Base-by-base conservation (phyloP, 768 basidiomycete species). In the Lactarius indigo region DNA sequence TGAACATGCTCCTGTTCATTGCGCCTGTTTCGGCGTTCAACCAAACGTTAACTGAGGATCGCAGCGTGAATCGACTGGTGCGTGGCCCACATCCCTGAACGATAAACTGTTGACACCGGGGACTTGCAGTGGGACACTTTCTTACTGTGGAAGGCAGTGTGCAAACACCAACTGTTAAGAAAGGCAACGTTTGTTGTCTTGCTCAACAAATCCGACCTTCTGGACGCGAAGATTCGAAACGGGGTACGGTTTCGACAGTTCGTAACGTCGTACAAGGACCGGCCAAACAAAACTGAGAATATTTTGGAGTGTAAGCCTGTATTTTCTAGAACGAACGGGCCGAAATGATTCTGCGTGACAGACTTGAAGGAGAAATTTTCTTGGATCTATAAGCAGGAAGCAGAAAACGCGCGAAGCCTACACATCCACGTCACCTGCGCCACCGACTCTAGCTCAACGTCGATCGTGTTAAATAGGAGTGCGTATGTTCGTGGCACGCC, bases 21-120 rank as follows among this genome's bases (percentile, higher is more conserved):
- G 87, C 85, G 2, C 86, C 89, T 0, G 80, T 88, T 71, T 86
- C 79, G 63, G 85, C 83, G 4, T 90, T 88, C 74, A 84, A 88
- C 72, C 84, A 87, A 74, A 78, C 80, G n/a, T 78, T 88, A 6
- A 78, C 80, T 3, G 88, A 88, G 72, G 86, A 88, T 72, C 77
- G 78, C 35, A 79, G 70, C 28, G 78, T 87, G 4, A 89, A 89
- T 70, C 82, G 87, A 59, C 76, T 90, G 74, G 87, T 87, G 68
- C 26, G 80, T 74, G 1, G 50, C n/a, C 23, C 12, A 26, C 31
- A 17, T 61, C 31, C 55, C 7, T 8, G 39, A 50, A 5, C 37
- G 41, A 68, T 64, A 37, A 39, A 57, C 61, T 59, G 18, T 33
- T 62, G 31, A 5, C 56, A 39, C 60, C 63, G 35, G 59, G 59